Evolutionary conservation across 176 grass and related monocot genomes (phyloP), one percentile per base, ranked within the genome.

Genomic region (Phoenix dactylifera): DNA sequence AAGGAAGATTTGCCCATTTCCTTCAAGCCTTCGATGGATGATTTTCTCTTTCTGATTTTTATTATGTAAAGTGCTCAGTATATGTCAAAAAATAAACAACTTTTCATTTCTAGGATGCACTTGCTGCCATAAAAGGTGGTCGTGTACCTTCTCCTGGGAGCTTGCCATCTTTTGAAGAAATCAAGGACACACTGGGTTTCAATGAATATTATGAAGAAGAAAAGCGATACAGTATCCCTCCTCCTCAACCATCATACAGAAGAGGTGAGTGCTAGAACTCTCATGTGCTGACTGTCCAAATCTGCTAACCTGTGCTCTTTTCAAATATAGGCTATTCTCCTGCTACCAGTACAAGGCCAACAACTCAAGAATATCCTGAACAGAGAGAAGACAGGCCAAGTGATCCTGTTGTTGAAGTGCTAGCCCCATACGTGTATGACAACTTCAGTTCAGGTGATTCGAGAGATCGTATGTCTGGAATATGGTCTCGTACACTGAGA

Each of bases 161-260:
- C 64, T 83, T 97, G 74, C 93, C 84, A 44, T 92, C 87, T 25
- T 97, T 97, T 83, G 87, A 92, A 55, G 93, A 97, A 82, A 97
- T 97, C 53, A 97, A 97, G 55, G 76, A 81, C 28, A 91, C 76
- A 1, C 84, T 97, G 49, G 87, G 87, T 20, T 97, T 97, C 71
- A 97, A 88, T 78, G 65, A 69, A 23, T 97, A 97, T 83, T 92
- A 92, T 57, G 84, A 97, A 79, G 93, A 97, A 72, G 84, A 92
- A 74, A 85, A 86, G 60, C 71, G 3, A 70, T 92, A 97, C 17
- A 61, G 60, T 49, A 71, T 80, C 1, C 63, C 70, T 66, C 71
- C 73, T 75, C n/a, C 66, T 52, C 75, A 80, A 44, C 55, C 79
- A 54, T 91, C 75, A 16, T 77, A 85, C 62, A 9, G 26, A 26